Percentiles rank a stretch among this genome's conserved stretches.
These are phyloP conservation scores for Claviceps sp. DNA, from an alignment of 2,329 filamentous ascomycete genomes.

Conservation along the genomic window DNA sequence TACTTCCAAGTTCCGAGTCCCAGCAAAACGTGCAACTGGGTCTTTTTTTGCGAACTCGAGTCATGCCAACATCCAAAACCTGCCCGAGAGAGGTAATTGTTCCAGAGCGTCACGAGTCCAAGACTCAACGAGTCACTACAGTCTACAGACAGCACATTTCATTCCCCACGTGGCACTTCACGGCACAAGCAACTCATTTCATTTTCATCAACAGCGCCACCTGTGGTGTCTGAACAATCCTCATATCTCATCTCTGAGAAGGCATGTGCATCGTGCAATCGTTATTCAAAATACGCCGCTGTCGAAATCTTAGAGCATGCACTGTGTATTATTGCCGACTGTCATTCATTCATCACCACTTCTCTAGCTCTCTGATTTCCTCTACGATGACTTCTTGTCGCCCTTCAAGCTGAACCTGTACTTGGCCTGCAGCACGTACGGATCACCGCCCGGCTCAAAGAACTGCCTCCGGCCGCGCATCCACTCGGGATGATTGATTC, in stretches of 20 bases:
- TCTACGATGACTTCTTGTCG: slow-evolving; percentile 1
- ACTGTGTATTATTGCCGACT: background rate
- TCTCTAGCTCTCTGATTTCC: background rate
- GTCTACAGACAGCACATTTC: background rate
- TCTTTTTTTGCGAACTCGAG: background rate
- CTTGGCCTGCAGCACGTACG: slow-evolving; percentile 48
- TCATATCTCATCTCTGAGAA: no score
- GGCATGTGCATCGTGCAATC: no score
- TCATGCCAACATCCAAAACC: background rate
- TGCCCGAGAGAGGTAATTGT: background rate
- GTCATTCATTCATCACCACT: background rate
- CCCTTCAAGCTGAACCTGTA: slow-evolving; percentile 42
- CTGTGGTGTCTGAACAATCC: no score
- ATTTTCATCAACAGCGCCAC: no score
- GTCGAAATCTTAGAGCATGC: background rate
- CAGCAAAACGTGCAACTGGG: background rate
- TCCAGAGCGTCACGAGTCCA: background rate
- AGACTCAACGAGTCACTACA: no score
- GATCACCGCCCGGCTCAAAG: slow-evolving; percentile 43
- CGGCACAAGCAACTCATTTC: background rate
- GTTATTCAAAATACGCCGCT: no score
- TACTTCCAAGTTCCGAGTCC: no score
- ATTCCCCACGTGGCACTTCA: background rate
- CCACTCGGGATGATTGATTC: slow-evolving; percentile 87
- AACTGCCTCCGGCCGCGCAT: slow-evolving; percentile 47